Conservation (phyloP, 345 rosid species). For the Brassica nigra region DNA sequence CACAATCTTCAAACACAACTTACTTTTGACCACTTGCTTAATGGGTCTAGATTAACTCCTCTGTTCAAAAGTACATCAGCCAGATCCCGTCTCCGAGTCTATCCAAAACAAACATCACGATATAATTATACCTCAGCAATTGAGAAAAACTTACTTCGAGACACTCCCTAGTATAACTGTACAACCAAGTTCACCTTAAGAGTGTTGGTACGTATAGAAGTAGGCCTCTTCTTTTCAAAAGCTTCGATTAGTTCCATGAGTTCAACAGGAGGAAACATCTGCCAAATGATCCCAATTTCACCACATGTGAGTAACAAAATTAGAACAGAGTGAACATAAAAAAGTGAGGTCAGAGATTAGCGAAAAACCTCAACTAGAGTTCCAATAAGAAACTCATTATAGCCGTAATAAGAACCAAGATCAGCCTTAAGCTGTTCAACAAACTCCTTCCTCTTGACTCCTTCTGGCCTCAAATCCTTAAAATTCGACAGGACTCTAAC, state of each 20-base stretch:
- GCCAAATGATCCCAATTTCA: conserved; percentile 25
- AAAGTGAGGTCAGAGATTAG: background rate
- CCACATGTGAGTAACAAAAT: conserved; percentile 8
- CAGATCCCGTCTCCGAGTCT: conserved; percentile 89
- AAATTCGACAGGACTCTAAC: conserved; percentile 83
- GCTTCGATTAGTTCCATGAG: conserved; percentile 88
- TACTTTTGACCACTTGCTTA: conserved; percentile 99
- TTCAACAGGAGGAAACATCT: conserved; percentile 96
- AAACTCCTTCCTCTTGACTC: conserved; percentile 65
- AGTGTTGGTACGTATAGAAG: conserved; percentile 84
- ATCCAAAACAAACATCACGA: conserved; percentile 27
- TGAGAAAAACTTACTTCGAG: conserved; percentile 11
- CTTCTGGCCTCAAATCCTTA: conserved; percentile 67
- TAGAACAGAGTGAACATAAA: conserved; percentile 15
- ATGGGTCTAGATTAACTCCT: conserved; percentile 89
- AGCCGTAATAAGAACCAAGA: conserved; percentile 79
- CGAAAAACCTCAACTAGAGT: conserved; percentile 71
- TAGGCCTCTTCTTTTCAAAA: conserved; percentile 88
- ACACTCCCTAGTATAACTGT: background rate
- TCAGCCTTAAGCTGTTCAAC: conserved; percentile 71
- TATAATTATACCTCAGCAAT: conserved; percentile 24
- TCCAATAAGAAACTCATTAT: conserved; percentile 86
- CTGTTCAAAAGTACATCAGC: conserved; percentile 92
- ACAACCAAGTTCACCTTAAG: conserved; percentile 59
- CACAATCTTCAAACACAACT: conserved; percentile 23